These are phyloP conservation scores for Candida cerambycidarum DNA, from an alignment of 805 yeast genomes.

Conservation along the genomic window DNA sequence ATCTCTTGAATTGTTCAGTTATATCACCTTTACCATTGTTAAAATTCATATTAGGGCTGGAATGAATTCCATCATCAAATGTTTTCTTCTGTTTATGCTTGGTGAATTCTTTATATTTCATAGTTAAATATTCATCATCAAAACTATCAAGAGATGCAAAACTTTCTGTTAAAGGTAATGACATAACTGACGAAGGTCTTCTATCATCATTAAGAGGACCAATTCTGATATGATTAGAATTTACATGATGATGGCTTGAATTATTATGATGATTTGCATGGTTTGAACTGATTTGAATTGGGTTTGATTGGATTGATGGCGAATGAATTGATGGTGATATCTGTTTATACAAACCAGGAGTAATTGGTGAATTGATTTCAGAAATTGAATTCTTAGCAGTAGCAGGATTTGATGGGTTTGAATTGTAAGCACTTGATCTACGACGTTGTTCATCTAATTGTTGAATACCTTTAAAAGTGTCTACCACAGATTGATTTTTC, in stretches of 20 bases:
- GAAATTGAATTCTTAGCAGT: constrained; percentile 20
- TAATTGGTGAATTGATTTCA: not conserved
- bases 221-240: constrained; percentile 24
- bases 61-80: constrained; percentile 3
- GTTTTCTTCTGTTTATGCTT: constrained; percentile 15
- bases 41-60: constrained; percentile 3
- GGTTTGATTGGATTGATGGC: not conserved
- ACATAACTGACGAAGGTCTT: constrained; percentile 65
- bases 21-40: constrained; percentile 14
- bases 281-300: constrained; percentile 7
- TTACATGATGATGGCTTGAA: not conserved
- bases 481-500: constrained; percentile 41
- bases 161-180: constrained; percentile 68
- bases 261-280: not conserved
- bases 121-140: constrained; percentile 53
- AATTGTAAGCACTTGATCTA: constrained; percentile 25
- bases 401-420: constrained; percentile 14
- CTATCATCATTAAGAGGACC: constrained; percentile 33
- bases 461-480: constrained; percentile 44
- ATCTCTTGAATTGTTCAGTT: constrained; percentile 34
- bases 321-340: not conserved
- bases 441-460: constrained; percentile 41
- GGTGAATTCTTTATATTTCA: constrained; percentile 36
- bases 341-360: constrained; percentile 1
- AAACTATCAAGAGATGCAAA: constrained; percentile 77